Base-by-base conservation (phyloP, 2,329 filamentous ascomycete species). In the Grosmannia serpens region DNA sequence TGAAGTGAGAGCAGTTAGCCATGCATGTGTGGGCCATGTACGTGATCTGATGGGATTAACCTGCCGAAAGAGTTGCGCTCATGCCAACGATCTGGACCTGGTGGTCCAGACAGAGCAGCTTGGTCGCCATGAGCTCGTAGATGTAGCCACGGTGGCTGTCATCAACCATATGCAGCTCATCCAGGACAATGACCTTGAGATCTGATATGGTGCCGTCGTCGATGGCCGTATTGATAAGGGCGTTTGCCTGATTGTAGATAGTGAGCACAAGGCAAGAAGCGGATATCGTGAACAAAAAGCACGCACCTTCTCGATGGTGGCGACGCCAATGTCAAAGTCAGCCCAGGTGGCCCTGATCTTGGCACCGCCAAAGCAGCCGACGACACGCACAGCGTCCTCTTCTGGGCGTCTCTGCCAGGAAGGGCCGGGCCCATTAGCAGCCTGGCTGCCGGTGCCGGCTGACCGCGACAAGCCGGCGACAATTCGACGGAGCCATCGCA, bases 151-250 rank as follows among this genome's bases (percentile, higher is more conserved):
- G 82, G 63, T 85, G 80, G 62, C 86, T 85, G 67, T 91, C 88
- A 64, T 89, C 85, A 51, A 91, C 77, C 86, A 91, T 90, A 67
- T 91, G 88, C n/a, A 91, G 73, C 67, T 91, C 88, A 65, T 91
- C 88, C 38, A 91, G 74, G 17, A 91, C 85, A 22, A 90, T 81
- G 13, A 84, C 75, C 53, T 80, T 81, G 50, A 91, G 72, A 24
- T 83, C 77, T n/a, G 77, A 73, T 60, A 89, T 79, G 4, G 77
- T 82, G 66, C 80, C 83, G 62, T 91, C 85, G 62, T 88, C 84
- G 63, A 91, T 88, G 17, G 87, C 85, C 26, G 79, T 74, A 64
- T 91, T 91, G 31, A 90, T 77, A 46, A 91, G 76, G 13, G 84
- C 79, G 65, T 91, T 91, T 57, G 87, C 87, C 85, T 89, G n/a